These are phyloP conservation scores for Sugiyamaella smithiae DNA, from an alignment of 805 yeast species.

Conservation along the genomic window DNA sequence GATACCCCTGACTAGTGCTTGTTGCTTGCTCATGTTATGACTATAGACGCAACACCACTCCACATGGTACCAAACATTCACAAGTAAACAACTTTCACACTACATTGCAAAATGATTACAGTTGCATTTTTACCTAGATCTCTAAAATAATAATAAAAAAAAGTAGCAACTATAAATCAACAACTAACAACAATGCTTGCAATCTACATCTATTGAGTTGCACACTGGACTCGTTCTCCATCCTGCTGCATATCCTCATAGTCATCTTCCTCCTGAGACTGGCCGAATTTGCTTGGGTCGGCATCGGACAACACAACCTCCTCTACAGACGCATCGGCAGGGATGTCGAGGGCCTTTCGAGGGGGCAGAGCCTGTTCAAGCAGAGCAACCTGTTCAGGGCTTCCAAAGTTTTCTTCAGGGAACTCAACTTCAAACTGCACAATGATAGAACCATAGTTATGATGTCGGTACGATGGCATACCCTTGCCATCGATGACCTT, in stretches of 20 bases:
- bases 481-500: slow-evolving; percentile 91
- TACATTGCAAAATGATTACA: too few relatives aligned
- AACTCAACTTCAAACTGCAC: slow-evolving; percentile 84
- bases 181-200: too few relatives aligned
- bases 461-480: slow-evolving; percentile 92
- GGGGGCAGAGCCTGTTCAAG: slow-evolving; percentile 80
- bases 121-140: too few relatives aligned
- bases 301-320: slow-evolving; percentile 71
- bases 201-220: slow-evolving; percentile 71
- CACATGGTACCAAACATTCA: too few relatives aligned
- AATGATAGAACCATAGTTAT: slow-evolving; percentile 84
- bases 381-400: slow-evolving; percentile 63
- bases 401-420: slow-evolving; percentile 72
- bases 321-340: slow-evolving; percentile 72
- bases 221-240: slow-evolving; percentile 85
- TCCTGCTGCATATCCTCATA: slow-evolving; percentile 49
- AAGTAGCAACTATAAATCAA: too few relatives aligned
- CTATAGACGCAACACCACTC: too few relatives aligned
- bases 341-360: slow-evolving; percentile 56
- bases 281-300: slow-evolving; percentile 59
- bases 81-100: too few relatives aligned
- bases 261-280: slow-evolving; percentile 50
- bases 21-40: too few relatives aligned
- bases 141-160: too few relatives aligned
- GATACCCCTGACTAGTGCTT: too few relatives aligned